A percentile compares a stretch with the other conserved stretches of the same genome.
Conservation (phyloP, 176 grass and related monocot species). For the Triticum monococcum region DNA sequence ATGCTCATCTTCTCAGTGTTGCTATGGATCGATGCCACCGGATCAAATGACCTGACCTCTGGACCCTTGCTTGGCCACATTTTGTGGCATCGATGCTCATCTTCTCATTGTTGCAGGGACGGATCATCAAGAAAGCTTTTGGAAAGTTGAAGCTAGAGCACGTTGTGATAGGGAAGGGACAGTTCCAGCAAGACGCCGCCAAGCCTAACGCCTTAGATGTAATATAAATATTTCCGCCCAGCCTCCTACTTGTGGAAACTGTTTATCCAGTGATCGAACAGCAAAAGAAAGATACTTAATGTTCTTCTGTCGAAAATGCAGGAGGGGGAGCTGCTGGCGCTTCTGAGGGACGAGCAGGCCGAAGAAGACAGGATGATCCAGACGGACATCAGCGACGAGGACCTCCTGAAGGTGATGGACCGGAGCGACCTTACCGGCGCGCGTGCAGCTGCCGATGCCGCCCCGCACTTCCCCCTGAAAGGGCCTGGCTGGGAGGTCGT, state of each 20-base stretch:
- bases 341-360: slow-evolving; percentile 71
- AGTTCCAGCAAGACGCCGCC: slow-evolving; percentile 75
- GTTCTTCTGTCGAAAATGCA: slow-evolving; percentile 3
- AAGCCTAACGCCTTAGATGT: slow-evolving; percentile 73
- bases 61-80: background rate
- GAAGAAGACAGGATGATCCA: slow-evolving; percentile 84
- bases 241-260: background rate
- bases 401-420: slow-evolving; percentile 68
- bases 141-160: slow-evolving; percentile 88
- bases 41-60: background rate
- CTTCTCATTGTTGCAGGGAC: slow-evolving; percentile 45
- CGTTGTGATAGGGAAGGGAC: slow-evolving; percentile 89
- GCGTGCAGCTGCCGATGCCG: background rate
- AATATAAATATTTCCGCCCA: background rate
- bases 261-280: background rate
- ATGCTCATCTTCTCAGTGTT: background rate
- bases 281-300: background rate
- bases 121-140: slow-evolving; percentile 91
- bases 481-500: slow-evolving; percentile 98
- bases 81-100: background rate
- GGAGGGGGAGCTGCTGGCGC: slow-evolving; percentile 69
- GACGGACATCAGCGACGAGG: slow-evolving; percentile 66
- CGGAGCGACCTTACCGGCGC: slow-evolving; percentile 51
- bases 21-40: too few species aligned
- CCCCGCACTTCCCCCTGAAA: slow-evolving; percentile 48